These are phyloP conservation scores for Erigeron canadensis DNA, from an alignment of 129 eudicot genomes.

Conservation along the genomic window DNA sequence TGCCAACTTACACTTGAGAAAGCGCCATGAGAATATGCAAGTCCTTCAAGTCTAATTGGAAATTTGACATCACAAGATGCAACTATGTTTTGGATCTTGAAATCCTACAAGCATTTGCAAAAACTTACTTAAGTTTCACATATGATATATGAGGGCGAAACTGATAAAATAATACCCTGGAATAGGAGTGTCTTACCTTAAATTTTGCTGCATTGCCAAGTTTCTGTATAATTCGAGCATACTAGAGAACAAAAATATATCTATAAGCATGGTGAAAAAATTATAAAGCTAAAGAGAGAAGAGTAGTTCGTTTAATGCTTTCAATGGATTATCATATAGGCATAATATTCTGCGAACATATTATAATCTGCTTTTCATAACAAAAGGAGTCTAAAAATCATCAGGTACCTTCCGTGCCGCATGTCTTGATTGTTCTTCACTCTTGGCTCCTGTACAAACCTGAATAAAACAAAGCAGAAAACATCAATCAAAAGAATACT, in stretches of 20 bases:
- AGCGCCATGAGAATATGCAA: conserved; percentile 84
- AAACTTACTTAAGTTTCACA: background rate
- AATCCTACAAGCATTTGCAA: conserved; percentile 48
- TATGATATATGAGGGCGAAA: background rate
- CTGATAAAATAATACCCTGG: background rate
- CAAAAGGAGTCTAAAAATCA: background rate
- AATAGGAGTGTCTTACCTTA: conserved; percentile 43
- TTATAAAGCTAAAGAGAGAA: too few relatives aligned
- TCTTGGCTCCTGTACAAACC: conserved; percentile 98
- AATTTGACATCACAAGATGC: conserved; percentile 96
- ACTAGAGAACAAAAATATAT: conserved; percentile 35
- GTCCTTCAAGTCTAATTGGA: conserved; percentile 87
- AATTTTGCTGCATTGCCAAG: conserved; percentile 80
- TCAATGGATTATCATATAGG: too few relatives aligned
- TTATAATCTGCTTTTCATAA: too few relatives aligned
- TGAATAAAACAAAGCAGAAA: conserved; percentile 13
- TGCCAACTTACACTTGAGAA: conserved; percentile 73
- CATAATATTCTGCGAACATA: too few relatives aligned
- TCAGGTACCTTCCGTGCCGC: conserved; percentile 80
- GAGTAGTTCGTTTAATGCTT: too few relatives aligned
- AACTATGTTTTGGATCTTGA: conserved; percentile 88
- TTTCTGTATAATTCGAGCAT: conserved; percentile 88
- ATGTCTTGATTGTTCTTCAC: conserved; percentile 84
- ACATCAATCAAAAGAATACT: background rate
- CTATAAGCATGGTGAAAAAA: too few relatives aligned